These are phyloP conservation scores for Pelomyxa schiedti DNA, from an alignment of 78 protist genomes.

Conservation along the genomic window DNA sequence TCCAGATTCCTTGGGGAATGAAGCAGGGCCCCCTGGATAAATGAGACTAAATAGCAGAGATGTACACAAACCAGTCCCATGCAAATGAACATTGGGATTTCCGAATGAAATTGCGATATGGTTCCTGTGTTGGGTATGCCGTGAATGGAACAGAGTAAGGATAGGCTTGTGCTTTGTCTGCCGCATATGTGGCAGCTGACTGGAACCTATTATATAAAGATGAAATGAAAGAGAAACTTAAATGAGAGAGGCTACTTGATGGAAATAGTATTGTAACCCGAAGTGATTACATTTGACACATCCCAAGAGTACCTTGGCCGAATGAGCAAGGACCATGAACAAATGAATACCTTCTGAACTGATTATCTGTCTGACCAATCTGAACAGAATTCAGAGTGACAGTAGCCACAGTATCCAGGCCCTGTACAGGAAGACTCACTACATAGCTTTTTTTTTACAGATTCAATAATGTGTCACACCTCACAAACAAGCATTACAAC, in stretches of 20 bases:
- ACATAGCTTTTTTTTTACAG: too few relatives aligned
- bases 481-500: background rate
- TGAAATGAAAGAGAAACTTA: too few relatives aligned
- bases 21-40: constrained; percentile 41
- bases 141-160: constrained; percentile 16
- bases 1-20: background rate
- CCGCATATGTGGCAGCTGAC: background rate
- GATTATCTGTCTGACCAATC: background rate
- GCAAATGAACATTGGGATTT: constrained; percentile 5
- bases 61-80: too few relatives aligned
- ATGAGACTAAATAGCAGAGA: too few relatives aligned
- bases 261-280: too few relatives aligned
- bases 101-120: constrained; percentile 5
- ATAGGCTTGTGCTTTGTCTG: background rate
- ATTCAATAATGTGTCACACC: too few relatives aligned
- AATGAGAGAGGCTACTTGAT: too few relatives aligned
- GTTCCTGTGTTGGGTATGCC: background rate
- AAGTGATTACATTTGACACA: background rate
- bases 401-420: background rate
- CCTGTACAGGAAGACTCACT: background rate
- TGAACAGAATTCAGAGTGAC: background rate
- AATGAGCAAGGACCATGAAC: too few relatives aligned
- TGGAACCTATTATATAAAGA: background rate
- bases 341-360: background rate
- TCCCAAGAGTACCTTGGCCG: too few relatives aligned